Evolutionary conservation across 345 rosid genomes (phyloP), one percentile per base, ranked within the genome.

Genomic region (Citrus medica): DNA sequence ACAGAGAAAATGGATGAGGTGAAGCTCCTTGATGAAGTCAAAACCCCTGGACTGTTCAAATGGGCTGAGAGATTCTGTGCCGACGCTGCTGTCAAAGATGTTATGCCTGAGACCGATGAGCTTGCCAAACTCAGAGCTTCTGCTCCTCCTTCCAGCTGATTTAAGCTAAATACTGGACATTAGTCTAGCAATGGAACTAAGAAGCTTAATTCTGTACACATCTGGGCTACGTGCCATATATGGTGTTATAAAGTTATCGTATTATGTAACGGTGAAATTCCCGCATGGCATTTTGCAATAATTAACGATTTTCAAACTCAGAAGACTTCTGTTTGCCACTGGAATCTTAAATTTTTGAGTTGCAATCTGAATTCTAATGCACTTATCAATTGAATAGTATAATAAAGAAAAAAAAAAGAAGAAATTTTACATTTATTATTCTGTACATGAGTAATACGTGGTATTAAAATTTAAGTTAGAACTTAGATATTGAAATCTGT

Each of bases 101-200:
- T 91, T 33, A 76, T 87, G 82, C 97, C 94, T 2, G 93, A 91
- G 19, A 89, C 85, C 1, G 87, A 84, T 5, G 92, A 90, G 88
- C 87, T 94, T 6, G 83, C 80, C 4, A 88, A 90, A 37, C 5
- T 63, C 8, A 76, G 21, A 65, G 75, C 76, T 32, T 56, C 61
- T 30, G 25, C 33, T 32, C 5, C 33, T 32, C 5, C 33, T 32
- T 32, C 33, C 33, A 32, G 33, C 33, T 32, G 33, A 32, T 32
- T 32, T 32, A 32, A 32, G 33, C 33, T 32, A 32, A 4, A 32
- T 3, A 32, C 33, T 32, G 33, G 33, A 32, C 33, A 32, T 32
- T 32, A 32, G 33, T 32, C 33, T 32, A 32, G 35, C 35, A 33
- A 33, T 9, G 62, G 61, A 30, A 35, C 4, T 16, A 59, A 37